These are phyloP conservation scores for Mortierella sp. DNA, from an alignment of 371 early-diverging fungal genomes.

Conservation along the genomic window DNA sequence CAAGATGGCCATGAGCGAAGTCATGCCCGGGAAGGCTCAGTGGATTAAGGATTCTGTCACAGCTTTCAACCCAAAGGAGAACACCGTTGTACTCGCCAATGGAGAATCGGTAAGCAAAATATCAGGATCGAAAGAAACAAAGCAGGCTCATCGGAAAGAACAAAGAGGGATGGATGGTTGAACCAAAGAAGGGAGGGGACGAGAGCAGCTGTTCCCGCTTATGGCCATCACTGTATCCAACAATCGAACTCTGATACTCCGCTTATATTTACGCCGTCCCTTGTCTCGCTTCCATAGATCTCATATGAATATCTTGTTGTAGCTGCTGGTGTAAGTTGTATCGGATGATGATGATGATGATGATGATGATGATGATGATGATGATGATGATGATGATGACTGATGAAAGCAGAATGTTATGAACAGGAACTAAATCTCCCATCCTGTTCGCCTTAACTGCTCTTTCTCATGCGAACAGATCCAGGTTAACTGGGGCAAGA, in stretches of 20 bases:
- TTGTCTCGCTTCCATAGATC: slow-evolving; percentile 33
- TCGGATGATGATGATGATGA: neutral
- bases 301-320: slow-evolving; percentile 91
- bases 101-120: slow-evolving; percentile 65
- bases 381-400: no score
- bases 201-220: neutral
- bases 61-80: slow-evolving; percentile 75
- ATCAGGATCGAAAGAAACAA: no score
- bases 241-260: neutral
- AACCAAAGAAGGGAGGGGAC: neutral
- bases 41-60: slow-evolving; percentile 83
- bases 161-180: neutral
- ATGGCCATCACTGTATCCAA: no score
- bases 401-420: no score
- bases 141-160: neutral
- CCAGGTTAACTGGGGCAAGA: slow-evolving; percentile 80
- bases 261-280: slow-evolving; percentile 1
- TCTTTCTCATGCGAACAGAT: slow-evolving; percentile 54
- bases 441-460: neutral
- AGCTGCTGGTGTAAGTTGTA: slow-evolving; percentile 76
- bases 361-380: no score
- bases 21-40: slow-evolving; percentile 78
- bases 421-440: neutral
- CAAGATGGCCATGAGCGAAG: slow-evolving; percentile 70
- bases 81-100: slow-evolving; percentile 73